Percentiles rank a stretch among this genome's conserved stretches.
Evolutionary conservation across 176 grass and related monocot species (phyloP).

Genomic region (Tillandsia leiboldiana): DNA sequence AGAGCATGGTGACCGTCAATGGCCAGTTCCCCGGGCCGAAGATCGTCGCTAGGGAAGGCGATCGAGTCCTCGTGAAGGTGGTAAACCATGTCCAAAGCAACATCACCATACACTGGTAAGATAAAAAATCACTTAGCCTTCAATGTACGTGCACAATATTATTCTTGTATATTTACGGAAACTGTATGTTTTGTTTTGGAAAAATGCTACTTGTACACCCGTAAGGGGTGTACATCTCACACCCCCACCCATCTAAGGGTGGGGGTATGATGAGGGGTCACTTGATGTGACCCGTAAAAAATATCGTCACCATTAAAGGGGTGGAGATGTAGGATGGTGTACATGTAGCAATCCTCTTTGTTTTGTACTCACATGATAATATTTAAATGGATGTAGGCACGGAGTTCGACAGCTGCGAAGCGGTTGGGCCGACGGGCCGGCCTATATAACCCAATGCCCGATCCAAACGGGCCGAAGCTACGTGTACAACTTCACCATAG

Average conservation of each 20-base stretch:
- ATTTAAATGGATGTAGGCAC: constrained; percentile 5
- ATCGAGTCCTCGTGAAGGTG: constrained; percentile 15
- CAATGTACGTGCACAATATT: neutral
- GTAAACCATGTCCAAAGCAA: constrained; percentile 18
- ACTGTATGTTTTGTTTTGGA: neutral
- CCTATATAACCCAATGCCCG: constrained; percentile 27
- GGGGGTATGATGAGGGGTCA: no score
- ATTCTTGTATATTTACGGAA: neutral
- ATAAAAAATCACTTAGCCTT: neutral
- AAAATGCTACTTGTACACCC: no score
- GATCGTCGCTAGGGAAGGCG: constrained; percentile 17
- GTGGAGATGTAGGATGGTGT: no score
- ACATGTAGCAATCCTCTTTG: no score
- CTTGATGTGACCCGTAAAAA: no score
- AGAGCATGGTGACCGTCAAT: constrained; percentile 21
- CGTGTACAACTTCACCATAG: constrained; percentile 27
- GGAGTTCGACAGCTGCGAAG: constrained; percentile 17
- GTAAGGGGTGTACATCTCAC: no score
- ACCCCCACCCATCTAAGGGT: no score
- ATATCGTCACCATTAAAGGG: no score
- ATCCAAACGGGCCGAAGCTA: constrained; percentile 20
- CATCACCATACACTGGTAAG: constrained; percentile 23
- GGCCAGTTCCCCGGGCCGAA: constrained; percentile 21
- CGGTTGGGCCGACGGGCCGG: constrained; percentile 24
- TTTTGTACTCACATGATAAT: neutral